Conservation (phyloP, 2,329 filamentous ascomycete genomes). For the Orbilia quercus region DNA sequence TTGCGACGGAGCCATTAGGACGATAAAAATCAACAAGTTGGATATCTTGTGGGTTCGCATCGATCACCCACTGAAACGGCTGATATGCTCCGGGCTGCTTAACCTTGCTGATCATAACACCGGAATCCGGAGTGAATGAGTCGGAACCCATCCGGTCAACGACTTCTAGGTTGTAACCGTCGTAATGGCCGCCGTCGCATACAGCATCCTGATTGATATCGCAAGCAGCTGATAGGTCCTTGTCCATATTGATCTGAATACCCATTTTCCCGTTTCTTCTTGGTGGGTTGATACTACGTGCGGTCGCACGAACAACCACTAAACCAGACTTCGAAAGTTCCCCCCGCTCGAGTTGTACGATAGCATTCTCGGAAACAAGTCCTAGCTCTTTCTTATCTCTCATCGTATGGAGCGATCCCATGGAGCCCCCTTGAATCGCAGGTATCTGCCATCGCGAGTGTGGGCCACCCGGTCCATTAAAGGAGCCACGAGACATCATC, state of each 20-base stretch:
- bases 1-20: conserved; percentile 66
- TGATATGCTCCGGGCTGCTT: conserved; percentile 64
- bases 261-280: conserved; percentile 65
- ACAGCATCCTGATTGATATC: conserved; percentile 64
- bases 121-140: conserved; percentile 67
- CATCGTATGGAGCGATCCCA: conserved; percentile 69
- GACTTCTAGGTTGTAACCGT: conserved; percentile 69
- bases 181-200: conserved; percentile 68
- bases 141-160: conserved; percentile 69
- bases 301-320: conserved; percentile 66
- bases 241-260: conserved; percentile 66
- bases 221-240: conserved; percentile 66
- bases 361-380: conserved; percentile 64
- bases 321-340: conserved; percentile 65
- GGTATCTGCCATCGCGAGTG: conserved; percentile 69
- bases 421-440: conserved; percentile 65
- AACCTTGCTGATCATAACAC: conserved; percentile 69
- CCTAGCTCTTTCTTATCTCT: conserved; percentile 69
- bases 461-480: conserved; percentile 69
- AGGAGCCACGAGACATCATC: conserved; percentile 68
- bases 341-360: conserved; percentile 66
- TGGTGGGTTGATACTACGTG: conserved; percentile 65
- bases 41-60: conserved; percentile 69
- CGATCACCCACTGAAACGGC: conserved; percentile 70
- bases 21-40: conserved; percentile 67